These are phyloP conservation scores for Pachyrhizus erosus DNA, from an alignment of 306 rosid species.

Conservation along the genomic window DNA sequence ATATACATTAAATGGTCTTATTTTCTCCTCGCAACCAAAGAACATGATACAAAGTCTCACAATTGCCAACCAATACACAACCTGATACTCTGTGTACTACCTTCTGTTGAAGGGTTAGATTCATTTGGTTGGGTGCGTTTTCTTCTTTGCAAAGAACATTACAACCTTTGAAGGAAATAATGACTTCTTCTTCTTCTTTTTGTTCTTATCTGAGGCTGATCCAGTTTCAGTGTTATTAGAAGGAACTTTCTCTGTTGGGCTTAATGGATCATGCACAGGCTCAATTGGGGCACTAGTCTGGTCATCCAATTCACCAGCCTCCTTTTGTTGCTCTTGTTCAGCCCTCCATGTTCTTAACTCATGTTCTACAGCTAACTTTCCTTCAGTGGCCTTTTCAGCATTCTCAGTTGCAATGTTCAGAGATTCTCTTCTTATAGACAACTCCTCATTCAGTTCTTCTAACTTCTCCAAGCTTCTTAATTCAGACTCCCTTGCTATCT, in stretches of 20 bases:
- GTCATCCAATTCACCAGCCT: constrained; percentile 50
- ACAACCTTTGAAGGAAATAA: constrained; percentile 68
- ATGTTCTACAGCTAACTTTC: constrained; percentile 76
- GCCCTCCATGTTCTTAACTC: constrained; percentile 78
- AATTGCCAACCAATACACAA: constrained; percentile 10
- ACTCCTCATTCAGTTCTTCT: constrained; percentile 71
- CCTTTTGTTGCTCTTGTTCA: constrained; percentile 68
- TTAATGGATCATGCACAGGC: constrained; percentile 37
- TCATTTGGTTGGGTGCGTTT: constrained; percentile 57
- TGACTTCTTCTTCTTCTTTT: constrained; percentile 80
- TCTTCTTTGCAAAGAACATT: constrained; percentile 85
- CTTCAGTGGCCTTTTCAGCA: constrained; percentile 78
- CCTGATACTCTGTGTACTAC: not conserved
- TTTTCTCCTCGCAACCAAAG: constrained; percentile 28
- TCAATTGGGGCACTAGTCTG: constrained; percentile 16
- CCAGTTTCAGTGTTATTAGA: constrained; percentile 43
- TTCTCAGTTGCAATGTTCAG: constrained; percentile 71
- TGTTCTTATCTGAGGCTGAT: constrained; percentile 66
- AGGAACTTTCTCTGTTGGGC: constrained; percentile 47
- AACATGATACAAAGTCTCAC: constrained; percentile 31
- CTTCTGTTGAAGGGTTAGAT: constrained; percentile 42
- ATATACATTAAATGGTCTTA: constrained; percentile 36
- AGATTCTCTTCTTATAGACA: constrained; percentile 68
- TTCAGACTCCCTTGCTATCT: constrained; percentile 77
- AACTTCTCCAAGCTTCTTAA: constrained; percentile 70